phyloP scores from a whole-genome alignment of 805 yeast genomes.

The Priceomyces haplophilus region DNA sequence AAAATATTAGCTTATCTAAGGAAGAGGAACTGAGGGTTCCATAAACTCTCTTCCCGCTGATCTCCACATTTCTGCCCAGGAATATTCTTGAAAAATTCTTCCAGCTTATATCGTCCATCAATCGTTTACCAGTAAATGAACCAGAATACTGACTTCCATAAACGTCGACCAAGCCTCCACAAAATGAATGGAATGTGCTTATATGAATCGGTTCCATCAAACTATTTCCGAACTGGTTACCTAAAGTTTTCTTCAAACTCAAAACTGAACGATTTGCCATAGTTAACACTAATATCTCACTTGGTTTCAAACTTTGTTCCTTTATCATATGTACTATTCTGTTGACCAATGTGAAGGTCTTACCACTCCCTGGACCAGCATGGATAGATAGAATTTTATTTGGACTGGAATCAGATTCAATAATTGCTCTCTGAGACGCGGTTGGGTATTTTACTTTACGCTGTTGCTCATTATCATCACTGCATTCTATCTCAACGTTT shows the following conservation, averaged over 20 bases:
- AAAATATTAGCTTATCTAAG: conserved; percentile 24
- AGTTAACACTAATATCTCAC: conserved; percentile 58
- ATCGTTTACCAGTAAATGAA: conserved; percentile 12
- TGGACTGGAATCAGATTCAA: conserved; percentile 37
- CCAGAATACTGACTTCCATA: conserved; percentile 20
- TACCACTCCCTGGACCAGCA: conserved; percentile 79
- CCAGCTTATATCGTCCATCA: conserved; percentile 60
- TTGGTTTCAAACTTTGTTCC: conserved; percentile 39
- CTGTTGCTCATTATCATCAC: background rate
- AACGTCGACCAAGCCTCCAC: conserved; percentile 47
- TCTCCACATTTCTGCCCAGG: conserved; percentile 31
- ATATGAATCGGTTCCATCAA: conserved; percentile 37
- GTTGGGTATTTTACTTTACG: conserved; percentile 23
- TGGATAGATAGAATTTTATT: conserved; percentile 46
- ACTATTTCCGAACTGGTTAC: conserved; percentile 29
- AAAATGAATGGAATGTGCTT: conserved; percentile 63
- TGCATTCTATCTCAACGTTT: too few species aligned
- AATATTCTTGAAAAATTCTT: conserved; percentile 30
- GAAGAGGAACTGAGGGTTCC: conserved; percentile 21
- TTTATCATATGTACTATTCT: conserved; percentile 49
- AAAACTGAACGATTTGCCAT: conserved; percentile 69
- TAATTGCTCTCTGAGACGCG: conserved; percentile 44
- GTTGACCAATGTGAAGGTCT: conserved; percentile 56
- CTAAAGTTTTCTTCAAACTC: conserved; percentile 36
- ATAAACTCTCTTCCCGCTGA: conserved; percentile 22